These are phyloP conservation scores for Saccharomyces hybrid DNA, from an alignment of 1,139 yeast species.

Conservation along the genomic window DNA sequence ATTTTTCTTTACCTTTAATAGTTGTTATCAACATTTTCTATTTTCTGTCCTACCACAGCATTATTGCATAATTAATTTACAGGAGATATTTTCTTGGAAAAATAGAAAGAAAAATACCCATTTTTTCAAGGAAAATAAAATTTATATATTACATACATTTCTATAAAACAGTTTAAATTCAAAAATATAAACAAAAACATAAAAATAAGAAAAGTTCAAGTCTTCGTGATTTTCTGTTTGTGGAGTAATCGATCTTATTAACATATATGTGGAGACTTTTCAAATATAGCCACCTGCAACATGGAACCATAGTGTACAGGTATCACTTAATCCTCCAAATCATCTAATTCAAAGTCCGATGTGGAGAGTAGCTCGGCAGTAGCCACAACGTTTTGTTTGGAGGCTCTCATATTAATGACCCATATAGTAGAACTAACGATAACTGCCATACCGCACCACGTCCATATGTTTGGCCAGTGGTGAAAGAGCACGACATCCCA, in stretches of 20 bases:
- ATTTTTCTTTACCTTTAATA: neutral
- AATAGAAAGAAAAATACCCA: neutral
- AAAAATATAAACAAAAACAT: neutral
- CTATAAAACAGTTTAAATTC: neutral
- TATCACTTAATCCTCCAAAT: neutral
- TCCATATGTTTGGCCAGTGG: slow-evolving; percentile 62
- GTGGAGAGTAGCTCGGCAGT: neutral
- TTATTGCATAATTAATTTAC: neutral
- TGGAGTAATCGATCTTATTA: no score
- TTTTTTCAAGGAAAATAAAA: neutral
- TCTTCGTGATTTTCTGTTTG: no score
- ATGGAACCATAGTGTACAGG: neutral
- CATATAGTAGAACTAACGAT: slow-evolving; percentile 60
- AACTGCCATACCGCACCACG: slow-evolving; percentile 59
- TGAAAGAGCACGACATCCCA: slow-evolving; percentile 71
- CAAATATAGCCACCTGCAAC: neutral
- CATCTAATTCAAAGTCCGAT: neutral
- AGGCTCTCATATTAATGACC: slow-evolving; percentile 38
- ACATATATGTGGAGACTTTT: no score
- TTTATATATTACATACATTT: neutral
- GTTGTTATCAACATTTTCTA: neutral
- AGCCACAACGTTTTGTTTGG: neutral
- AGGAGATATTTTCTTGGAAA: neutral
- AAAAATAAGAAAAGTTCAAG: neutral
- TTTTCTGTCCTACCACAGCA: neutral